These are phyloP conservation scores for Globisporangium radiosum DNA, from an alignment of 352 stramenopile species.

Conservation along the genomic window DNA sequence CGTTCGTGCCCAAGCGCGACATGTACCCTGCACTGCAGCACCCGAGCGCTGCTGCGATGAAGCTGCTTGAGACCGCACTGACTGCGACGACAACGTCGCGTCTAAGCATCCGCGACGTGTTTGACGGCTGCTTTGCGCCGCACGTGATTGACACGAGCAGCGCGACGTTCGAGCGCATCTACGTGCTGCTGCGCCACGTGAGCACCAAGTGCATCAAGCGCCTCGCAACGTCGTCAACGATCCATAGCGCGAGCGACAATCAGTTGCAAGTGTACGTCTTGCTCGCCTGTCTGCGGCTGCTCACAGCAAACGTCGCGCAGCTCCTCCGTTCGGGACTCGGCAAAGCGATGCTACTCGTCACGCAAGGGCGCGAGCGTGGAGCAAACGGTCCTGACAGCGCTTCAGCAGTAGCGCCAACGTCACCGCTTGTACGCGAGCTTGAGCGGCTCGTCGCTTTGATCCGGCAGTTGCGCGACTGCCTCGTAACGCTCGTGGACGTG, in stretches of 20 bases:
- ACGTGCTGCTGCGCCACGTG: conserved; percentile 30
- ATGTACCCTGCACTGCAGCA: conserved; percentile 25
- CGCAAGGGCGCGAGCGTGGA: not conserved
- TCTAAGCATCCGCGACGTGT: conserved; percentile 5
- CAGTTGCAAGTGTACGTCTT: conserved; percentile 62
- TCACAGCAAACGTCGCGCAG: conserved; percentile 73
- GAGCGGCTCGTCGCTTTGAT: conserved; percentile 4
- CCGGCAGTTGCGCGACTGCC: conserved; percentile 16
- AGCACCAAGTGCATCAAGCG: conserved; percentile 29
- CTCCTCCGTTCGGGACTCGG: conserved; percentile 53
- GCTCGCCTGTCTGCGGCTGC: conserved; percentile 52
- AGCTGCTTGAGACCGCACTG: conserved; percentile 11
- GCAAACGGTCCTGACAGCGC: not conserved
- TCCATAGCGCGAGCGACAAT: not conserved
- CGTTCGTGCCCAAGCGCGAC: conserved; percentile 34
- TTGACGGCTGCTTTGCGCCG: conserved; percentile 36
- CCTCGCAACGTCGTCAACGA: not conserved
- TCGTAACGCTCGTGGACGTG: conserved; percentile 29
- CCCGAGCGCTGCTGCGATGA: conserved; percentile 16
- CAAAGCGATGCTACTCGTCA: conserved; percentile 23
- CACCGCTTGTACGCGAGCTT: not conserved
- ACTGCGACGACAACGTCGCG: not conserved
- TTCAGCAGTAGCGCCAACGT: not conserved
- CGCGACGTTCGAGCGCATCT: conserved; percentile 39
- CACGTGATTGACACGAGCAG: conserved; percentile 37